Base-by-base conservation (phyloP, 1,284 basidiomycete species). In the Meira nashicola region DNA sequence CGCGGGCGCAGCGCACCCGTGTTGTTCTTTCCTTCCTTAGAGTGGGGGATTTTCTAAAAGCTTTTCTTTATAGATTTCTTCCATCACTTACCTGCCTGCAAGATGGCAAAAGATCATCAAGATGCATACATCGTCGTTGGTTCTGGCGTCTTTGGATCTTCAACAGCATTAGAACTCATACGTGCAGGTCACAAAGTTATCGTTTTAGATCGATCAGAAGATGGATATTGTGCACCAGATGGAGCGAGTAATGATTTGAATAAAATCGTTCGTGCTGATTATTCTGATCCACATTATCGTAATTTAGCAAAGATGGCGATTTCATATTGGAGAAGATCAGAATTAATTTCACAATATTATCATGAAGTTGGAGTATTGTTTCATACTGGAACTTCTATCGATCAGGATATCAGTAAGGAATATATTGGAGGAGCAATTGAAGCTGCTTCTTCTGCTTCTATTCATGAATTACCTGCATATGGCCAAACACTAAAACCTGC, bases 101-200 rank as follows among this genome's bases (percentile, higher is more conserved):
- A n/a, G n/a, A n/a, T n/a, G n/a, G n/a, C n/a, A n/a, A n/a, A n/a
- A n/a, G n/a, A n/a, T n/a, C n/a, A 25, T 44, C 43, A n/a, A 25
- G 38, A 53, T 19, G 8, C 50, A 8, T 53, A 58, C 46, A 51
- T 91, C 47, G 87, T 93, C 64, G 81, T 92, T 48, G 90, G 90
- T n/a, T 87, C 88, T 39, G 90, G 91, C 11, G 86, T 86, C 62
- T 91, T 92, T 72, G 91, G 91, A 2, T 80, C 89, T n/a, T 89
- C 89, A 2, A 88, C 89, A 0, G 89, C 89, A 1, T 84, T 86
- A 62, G 85, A 89, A 69, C 83, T 92, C n/a, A 80, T 89, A 39
- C 76, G 80, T 51, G 81, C 85, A 57, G 87, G 88, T 11, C 88
- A 86, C 76, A 83, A 65, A 62, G 82, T 92, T 57, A 89, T 86